A percentile compares a stretch with the other conserved stretches of the same genome.
Evolutionary conservation across 164 flowering plant species (phyloP).

Genomic region (Euptelea pleiosperma): DNA sequence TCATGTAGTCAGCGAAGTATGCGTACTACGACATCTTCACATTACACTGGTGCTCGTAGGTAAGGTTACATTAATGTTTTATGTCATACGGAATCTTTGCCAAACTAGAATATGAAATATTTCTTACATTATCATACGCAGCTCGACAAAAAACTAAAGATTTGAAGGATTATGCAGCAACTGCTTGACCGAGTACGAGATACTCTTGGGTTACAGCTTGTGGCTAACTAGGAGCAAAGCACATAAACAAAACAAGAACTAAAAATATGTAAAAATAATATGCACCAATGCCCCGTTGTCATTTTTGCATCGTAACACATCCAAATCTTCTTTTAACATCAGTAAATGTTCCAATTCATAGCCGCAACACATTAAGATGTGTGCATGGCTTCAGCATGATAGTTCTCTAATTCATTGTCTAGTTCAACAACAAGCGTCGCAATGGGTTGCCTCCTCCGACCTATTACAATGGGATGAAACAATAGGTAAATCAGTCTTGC

Average conservation of each 20-base stretch:
- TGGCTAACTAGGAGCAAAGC: too few relatives aligned
- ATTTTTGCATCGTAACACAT: conserved; percentile 5
- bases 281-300: neutral
- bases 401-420: conserved; percentile 74
- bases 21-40: too few relatives aligned
- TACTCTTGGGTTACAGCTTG: neutral
- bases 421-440: conserved; percentile 72
- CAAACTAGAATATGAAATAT: too few relatives aligned
- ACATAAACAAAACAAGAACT: too few relatives aligned
- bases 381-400: conserved; percentile 85
- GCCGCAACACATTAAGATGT: conserved; percentile 19
- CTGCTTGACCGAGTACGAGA: neutral
- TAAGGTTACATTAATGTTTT: too few relatives aligned
- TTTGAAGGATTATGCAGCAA: too few relatives aligned
- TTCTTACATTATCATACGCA: too few relatives aligned
- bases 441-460: conserved; percentile 40
- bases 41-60: too few relatives aligned
- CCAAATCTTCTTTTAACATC: neutral
- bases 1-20: too few relatives aligned
- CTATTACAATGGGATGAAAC: conserved; percentile 12
- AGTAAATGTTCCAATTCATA: neutral
- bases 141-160: too few relatives aligned
- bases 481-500: neutral
- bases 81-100: too few relatives aligned
- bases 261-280: too few relatives aligned